Percentiles rank a stretch among this genome's conserved stretches.
Evolutionary conservation across 2,329 filamentous ascomycete species (phyloP).

Genomic region (Annulohypoxylon truncatum): DNA sequence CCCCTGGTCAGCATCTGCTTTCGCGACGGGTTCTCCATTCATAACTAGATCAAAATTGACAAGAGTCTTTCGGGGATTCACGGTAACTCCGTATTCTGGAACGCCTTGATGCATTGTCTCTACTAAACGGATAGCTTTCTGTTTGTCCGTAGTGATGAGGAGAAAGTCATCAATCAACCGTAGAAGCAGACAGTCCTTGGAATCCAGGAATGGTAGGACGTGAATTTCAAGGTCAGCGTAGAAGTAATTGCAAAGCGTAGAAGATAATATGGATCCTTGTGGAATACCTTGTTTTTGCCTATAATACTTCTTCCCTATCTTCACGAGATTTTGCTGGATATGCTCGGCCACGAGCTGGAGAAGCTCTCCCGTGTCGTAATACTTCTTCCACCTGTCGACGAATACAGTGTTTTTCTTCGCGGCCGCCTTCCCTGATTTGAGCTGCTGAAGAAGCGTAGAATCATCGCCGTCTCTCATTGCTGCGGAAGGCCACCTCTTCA

Average conservation of each 20-base stretch:
- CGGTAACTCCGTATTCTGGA: slow-evolving; percentile 80
- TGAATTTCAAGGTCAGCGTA: slow-evolving; percentile 86
- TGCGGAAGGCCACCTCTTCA: slow-evolving; percentile 64
- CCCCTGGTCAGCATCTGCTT: slow-evolving; percentile 53
- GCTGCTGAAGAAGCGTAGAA: slow-evolving; percentile 57
- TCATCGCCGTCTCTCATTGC: slow-evolving; percentile 59
- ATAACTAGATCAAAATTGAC: slow-evolving; percentile 81
- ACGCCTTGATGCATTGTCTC: slow-evolving; percentile 83
- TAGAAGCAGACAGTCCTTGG: slow-evolving; percentile 73
- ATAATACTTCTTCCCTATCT: slow-evolving; percentile 88
- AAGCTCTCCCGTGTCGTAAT: slow-evolving; percentile 68
- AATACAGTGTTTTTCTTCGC: slow-evolving; percentile 78
- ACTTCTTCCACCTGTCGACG: slow-evolving; percentile 73
- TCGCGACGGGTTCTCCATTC: slow-evolving; percentile 63
- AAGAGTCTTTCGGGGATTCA: slow-evolving; percentile 83
- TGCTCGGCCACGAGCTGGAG: slow-evolving; percentile 81
- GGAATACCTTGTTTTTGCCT: slow-evolving; percentile 90
- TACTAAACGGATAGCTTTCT: slow-evolving; percentile 78
- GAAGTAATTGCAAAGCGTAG: slow-evolving; percentile 92
- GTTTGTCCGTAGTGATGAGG: slow-evolving; percentile 78
- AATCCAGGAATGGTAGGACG: slow-evolving; percentile 73
- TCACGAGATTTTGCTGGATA: slow-evolving; percentile 85
- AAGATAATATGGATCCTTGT: slow-evolving; percentile 90
- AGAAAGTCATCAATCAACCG: slow-evolving; percentile 94
- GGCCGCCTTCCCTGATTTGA: slow-evolving; percentile 55